Base-by-base conservation (phyloP, 192 early-diverging fungal genomes). In the Neocallimastix lanati region DNA sequence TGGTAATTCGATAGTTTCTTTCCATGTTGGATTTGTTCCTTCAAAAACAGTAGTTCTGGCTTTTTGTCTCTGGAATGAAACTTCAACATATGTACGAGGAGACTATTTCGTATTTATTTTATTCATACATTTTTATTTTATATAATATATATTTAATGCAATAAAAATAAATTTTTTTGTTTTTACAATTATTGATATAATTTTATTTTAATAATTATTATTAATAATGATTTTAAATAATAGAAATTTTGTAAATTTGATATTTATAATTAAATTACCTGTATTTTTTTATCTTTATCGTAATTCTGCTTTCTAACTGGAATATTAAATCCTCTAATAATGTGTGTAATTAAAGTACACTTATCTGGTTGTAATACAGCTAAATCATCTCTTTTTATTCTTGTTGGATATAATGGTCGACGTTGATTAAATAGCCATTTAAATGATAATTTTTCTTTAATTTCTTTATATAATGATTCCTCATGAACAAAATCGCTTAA, bases 11-110 rank as follows among this genome's bases (percentile, higher is more conserved):
- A 90, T 76, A 21, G 86, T 89, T 77, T 90, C 84, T 80, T 90
- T 90, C 89, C 89, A 90, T 28, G 84, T 84, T n/a, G 89, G 89
- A 38, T 83, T 82, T 13, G 83, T 79, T 15, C 89, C 89, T 27
- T 88, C 87, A 18, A 29, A 80, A 1, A 84, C 79, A 0, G 77
- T 16, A 14, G 89, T 87, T 0, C 87, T 82, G 13, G 80, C 77
- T 78, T 79, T 82, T 15, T 77, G 78, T 28, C 81, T 78, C 82
- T 88, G 89, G 77, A 90, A 90, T 6, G 79, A 76, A 2, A 86
- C 81, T 81, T 90, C 87, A 18, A 90, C 83, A 80, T 84, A 90
- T 9, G 88, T 84, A 21, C 85, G 82, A 18, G 40, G 40, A 21
- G 40, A 50, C 40, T 50, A 4, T 38, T 38, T 12, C 14, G 14